Conservation (phyloP, 768 basidiomycete species). For the Leccinellum albellum region DNA sequence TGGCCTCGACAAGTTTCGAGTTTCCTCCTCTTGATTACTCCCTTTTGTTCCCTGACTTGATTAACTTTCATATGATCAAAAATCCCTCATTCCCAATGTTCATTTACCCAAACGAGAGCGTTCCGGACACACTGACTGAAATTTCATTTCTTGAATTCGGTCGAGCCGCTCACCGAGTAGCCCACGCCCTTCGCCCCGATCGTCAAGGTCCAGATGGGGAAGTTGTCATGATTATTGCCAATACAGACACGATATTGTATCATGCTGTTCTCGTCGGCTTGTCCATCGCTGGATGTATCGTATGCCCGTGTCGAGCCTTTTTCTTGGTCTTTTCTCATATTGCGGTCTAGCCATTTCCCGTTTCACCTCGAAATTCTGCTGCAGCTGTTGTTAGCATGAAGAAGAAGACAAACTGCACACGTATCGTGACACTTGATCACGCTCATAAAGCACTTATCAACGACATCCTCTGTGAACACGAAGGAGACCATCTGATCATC, state of each 20-base stretch:
- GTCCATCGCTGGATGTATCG: slow-evolving; percentile 39
- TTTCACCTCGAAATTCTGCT: slow-evolving; percentile 42
- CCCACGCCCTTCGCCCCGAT: slow-evolving; percentile 37
- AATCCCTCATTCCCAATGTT: slow-evolving; percentile 24
- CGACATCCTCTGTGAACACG: not conserved
- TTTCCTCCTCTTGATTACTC: slow-evolving; percentile 25
- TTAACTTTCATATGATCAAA: slow-evolving; percentile 24
- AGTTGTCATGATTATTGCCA: slow-evolving; percentile 23
- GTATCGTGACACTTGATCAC: slow-evolving; percentile 18
- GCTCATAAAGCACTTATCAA: slow-evolving; percentile 18
- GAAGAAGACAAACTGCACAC: slow-evolving; percentile 17
- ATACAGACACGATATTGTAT: slow-evolving; percentile 33
- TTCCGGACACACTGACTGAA: slow-evolving; percentile 9
- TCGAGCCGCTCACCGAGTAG: slow-evolving; percentile 32
- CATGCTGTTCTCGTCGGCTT: slow-evolving; percentile 34
- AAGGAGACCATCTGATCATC: not conserved
- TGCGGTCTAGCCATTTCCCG: slow-evolving; percentile 30
- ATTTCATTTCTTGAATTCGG: slow-evolving; percentile 28
- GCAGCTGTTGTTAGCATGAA: slow-evolving; percentile 33
- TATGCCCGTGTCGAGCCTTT: too few species aligned
- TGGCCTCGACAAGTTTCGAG: too few species aligned
- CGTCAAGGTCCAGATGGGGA: slow-evolving; percentile 21
- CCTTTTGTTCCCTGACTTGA: slow-evolving; percentile 21
- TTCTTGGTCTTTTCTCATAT: too few species aligned
- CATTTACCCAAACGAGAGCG: slow-evolving; percentile 10